Evolutionary conservation across 2,329 filamentous ascomycete species (phyloP).

Genomic region (Exophiala oligosperma): DNA sequence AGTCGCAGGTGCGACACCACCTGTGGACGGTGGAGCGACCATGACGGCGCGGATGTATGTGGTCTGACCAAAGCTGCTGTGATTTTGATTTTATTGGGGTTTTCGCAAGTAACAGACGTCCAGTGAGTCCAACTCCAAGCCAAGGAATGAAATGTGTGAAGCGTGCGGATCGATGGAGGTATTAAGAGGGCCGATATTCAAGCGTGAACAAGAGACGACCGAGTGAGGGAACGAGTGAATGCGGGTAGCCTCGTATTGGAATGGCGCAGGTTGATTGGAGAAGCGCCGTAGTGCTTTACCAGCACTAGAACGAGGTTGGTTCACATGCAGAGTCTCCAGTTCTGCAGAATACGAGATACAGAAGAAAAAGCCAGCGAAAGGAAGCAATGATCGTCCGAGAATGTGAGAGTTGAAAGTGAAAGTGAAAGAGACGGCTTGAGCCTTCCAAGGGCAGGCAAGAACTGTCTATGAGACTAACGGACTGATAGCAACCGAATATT

Average conservation of each 20-base stretch:
- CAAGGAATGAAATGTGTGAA: not conserved
- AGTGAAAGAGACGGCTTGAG: slow-evolving; percentile 21
- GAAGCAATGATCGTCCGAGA: slow-evolving; percentile 25
- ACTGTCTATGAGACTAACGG: slow-evolving; percentile 7
- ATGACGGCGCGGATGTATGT: slow-evolving; percentile 35
- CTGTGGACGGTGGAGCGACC: slow-evolving; percentile 47
- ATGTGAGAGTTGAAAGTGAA: slow-evolving; percentile 22
- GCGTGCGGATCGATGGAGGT: not conserved
- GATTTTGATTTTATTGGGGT: not conserved
- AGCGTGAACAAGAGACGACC: slow-evolving; percentile 2
- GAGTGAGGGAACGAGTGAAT: slow-evolving; percentile 21
- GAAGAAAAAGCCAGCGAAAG: not conserved
- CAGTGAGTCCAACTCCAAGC: too few species aligned
- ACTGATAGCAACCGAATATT: slow-evolving; percentile 2
- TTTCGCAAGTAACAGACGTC: not conserved
- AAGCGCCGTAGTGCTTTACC: slow-evolving; percentile 20
- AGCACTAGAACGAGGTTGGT: slow-evolving; percentile 15
- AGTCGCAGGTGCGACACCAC: slow-evolving; percentile 31
- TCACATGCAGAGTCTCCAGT: slow-evolving; percentile 20
- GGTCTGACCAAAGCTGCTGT: not conserved
- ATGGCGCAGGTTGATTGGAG: slow-evolving; percentile 9
- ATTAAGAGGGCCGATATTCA: slow-evolving; percentile 7
- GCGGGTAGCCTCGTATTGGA: slow-evolving; percentile 20
- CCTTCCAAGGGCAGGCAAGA: slow-evolving; percentile 19
- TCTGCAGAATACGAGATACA: not conserved